phyloP scores from a whole-genome alignment of 805 yeast genomes.

The Candida nitratophila region DNA sequence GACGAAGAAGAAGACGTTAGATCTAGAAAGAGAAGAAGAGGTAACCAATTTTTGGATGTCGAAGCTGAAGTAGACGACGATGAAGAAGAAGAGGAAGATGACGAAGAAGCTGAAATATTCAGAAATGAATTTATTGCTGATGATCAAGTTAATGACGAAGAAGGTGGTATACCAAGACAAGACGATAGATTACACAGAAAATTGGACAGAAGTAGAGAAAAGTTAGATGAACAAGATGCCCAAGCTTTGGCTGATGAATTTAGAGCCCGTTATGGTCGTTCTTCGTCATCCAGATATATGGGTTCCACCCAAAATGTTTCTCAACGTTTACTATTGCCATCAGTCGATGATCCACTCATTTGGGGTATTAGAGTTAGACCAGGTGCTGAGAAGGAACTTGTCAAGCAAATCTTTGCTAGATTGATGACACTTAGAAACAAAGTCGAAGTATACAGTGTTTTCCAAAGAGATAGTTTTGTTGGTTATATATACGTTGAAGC shows the following conservation, averaged over 20 bases:
- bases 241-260: conserved; percentile 88
- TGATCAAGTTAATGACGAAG: conserved; percentile 62
- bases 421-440: conserved; percentile 72
- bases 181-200: conserved; percentile 88
- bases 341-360: conserved; percentile 92
- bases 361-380: conserved; percentile 94
- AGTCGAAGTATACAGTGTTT: conserved; percentile 80
- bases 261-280: conserved; percentile 87
- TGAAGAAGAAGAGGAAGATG: conserved; percentile 90
- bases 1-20: conserved; percentile 51
- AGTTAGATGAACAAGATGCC: conserved; percentile 89
- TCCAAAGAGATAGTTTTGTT: conserved; percentile 87
- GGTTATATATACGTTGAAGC: conserved; percentile 96
- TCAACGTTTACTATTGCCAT: conserved; percentile 87
- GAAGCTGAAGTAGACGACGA: conserved; percentile 99
- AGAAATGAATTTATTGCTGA: conserved; percentile 78
- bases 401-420: conserved; percentile 76
- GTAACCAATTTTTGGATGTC: conserved; percentile 92
- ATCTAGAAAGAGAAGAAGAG: conserved; percentile 40
- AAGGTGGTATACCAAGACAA: conserved; percentile 31
- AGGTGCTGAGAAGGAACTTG: conserved; percentile 88
- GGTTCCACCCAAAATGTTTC: conserved; percentile 85
- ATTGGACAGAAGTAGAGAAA: conserved; percentile 75
- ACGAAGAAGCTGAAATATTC: conserved; percentile 85
- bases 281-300: conserved; percentile 71